phyloP scores from a whole-genome alignment of 1,284 basidiomycete species.

The Inonotus hispidus region DNA sequence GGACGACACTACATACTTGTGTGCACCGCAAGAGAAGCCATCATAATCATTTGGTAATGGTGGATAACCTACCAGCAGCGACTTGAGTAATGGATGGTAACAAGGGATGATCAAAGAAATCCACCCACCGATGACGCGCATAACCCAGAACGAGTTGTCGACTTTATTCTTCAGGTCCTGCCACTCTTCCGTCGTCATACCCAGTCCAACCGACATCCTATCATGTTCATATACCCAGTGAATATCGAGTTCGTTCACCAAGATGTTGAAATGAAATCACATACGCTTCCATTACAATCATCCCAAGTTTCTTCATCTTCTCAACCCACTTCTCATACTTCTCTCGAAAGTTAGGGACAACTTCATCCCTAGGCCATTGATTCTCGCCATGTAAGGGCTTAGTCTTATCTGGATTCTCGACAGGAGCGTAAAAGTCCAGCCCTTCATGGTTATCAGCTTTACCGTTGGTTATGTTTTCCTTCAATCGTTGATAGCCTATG shows the following conservation, averaged over 20 bases:
- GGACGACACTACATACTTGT: conserved; percentile 47
- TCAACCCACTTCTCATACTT: conserved; percentile 69
- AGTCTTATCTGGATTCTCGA: conserved; percentile 60
- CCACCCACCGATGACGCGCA: conserved; percentile 69
- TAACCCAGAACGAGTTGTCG: conserved; percentile 82
- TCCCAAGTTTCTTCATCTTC: conserved; percentile 76
- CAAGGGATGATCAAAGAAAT: not conserved
- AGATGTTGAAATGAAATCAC: conserved; percentile 26
- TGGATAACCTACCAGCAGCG: conserved; percentile 61
- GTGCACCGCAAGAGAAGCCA: conserved; percentile 81
- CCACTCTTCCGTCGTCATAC: conserved; percentile 70
- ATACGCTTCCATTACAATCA: conserved; percentile 78
- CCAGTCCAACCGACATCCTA: conserved; percentile 77
- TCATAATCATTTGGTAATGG: conserved; percentile 72
- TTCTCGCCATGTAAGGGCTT: conserved; percentile 76
- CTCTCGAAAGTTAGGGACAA: conserved; percentile 47
- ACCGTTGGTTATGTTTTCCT: conserved; percentile 81
- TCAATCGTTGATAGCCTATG: conserved; percentile 63
- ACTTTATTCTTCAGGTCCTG: conserved; percentile 55
- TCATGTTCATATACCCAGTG: not conserved
- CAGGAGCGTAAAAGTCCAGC: conserved; percentile 75
- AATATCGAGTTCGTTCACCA: not conserved
- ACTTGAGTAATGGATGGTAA: not conserved
- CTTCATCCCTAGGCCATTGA: conserved; percentile 58
- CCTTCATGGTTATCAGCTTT: conserved; percentile 84